Percentiles rank a stretch among this genome's conserved stretches.
Conservation (phyloP, 176 grass and related monocot species). For the Hyparrhenia diplandra region DNA sequence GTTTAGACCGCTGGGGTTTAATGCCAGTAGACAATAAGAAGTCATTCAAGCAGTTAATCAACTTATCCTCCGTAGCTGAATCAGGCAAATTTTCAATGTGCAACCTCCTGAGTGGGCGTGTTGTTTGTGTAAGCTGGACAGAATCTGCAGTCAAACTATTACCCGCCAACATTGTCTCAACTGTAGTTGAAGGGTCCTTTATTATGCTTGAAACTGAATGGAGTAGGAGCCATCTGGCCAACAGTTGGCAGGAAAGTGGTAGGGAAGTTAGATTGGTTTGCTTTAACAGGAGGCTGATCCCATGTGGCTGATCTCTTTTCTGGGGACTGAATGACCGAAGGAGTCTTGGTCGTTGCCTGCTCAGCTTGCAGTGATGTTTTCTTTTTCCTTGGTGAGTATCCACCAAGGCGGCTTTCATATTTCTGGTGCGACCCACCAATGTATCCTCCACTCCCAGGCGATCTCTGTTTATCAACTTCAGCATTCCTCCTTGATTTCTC, state of each 20-base stretch:
- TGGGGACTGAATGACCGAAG: conserved; percentile 32
- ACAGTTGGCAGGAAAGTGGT: conserved; percentile 38
- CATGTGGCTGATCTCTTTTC: conserved; percentile 79
- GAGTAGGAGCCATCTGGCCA: conserved; percentile 28
- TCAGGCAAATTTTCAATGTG: conserved; percentile 80
- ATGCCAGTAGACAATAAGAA: conserved; percentile 54
- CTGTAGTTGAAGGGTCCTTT: conserved; percentile 23
- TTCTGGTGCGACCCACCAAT: conserved; percentile 45
- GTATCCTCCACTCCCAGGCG: conserved; percentile 49
- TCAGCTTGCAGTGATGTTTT: conserved; percentile 47
- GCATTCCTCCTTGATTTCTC: conserved; percentile 60
- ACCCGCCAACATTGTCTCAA: conserved; percentile 30
- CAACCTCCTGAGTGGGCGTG: conserved; percentile 66
- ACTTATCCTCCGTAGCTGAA: conserved; percentile 61
- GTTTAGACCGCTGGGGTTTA: conserved; percentile 56
- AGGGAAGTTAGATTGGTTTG: conserved; percentile 42
- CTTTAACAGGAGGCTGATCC: conserved; percentile 72
- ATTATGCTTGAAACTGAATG: conserved; percentile 23
- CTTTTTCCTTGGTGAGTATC: conserved; percentile 89
- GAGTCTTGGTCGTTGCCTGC: conserved; percentile 27
- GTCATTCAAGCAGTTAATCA: conserved; percentile 77
- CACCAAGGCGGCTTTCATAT: conserved; percentile 65
- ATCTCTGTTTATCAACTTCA: conserved; percentile 64
- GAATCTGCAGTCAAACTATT: conserved; percentile 61
- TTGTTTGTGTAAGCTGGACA: conserved; percentile 90